Percentiles rank a stretch among this genome's conserved stretches.
Evolutionary conservation across 75 land plant genomes (phyloP).

Genomic region (Pseudotsuga menziesii): DNA sequence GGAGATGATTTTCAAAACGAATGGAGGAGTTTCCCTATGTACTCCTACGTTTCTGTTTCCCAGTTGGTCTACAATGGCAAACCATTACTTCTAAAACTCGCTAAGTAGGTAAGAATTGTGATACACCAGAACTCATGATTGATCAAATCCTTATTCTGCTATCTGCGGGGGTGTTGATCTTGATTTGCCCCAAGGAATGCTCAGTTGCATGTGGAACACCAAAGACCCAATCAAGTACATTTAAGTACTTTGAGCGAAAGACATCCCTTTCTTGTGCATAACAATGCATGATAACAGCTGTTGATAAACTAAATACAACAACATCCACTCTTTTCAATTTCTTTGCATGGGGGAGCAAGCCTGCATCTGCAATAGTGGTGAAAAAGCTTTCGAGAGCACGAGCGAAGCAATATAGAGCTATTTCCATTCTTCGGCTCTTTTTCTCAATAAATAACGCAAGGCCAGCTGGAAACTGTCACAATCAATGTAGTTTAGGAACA

Average conservation of each 20-base stretch:
- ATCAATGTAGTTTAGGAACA: background rate
- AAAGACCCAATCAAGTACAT: constrained; percentile 98
- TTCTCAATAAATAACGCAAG: constrained; percentile 85
- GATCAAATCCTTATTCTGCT: background rate
- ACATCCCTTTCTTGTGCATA: constrained; percentile 94
- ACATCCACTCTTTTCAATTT: constrained; percentile 74
- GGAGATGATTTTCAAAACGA: too few species aligned
- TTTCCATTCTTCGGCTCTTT: constrained; percentile 88
- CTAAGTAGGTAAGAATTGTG: background rate
- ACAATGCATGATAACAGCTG: constrained; percentile 97
- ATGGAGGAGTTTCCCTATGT: too few species aligned
- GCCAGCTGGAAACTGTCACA: constrained; percentile 81
- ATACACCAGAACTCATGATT: background rate
- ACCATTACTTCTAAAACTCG: too few species aligned
- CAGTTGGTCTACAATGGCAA: background rate
- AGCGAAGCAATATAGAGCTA: constrained; percentile 89
- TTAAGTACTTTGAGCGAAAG: constrained; percentile 87
- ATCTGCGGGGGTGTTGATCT: background rate
- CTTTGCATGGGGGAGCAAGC: constrained; percentile 43
- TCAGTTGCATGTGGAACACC: constrained; percentile 58
- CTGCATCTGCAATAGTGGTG: constrained; percentile 64
- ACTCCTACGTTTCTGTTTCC: background rate
- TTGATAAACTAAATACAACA: constrained; percentile 78
- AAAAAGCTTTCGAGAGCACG: constrained; percentile 93
- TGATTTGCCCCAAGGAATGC: background rate